Evolutionary conservation across 1,284 basidiomycete genomes (phyloP), one percentile per base, ranked within the genome.

Genomic region (Apiotrichum gracile): DNA sequence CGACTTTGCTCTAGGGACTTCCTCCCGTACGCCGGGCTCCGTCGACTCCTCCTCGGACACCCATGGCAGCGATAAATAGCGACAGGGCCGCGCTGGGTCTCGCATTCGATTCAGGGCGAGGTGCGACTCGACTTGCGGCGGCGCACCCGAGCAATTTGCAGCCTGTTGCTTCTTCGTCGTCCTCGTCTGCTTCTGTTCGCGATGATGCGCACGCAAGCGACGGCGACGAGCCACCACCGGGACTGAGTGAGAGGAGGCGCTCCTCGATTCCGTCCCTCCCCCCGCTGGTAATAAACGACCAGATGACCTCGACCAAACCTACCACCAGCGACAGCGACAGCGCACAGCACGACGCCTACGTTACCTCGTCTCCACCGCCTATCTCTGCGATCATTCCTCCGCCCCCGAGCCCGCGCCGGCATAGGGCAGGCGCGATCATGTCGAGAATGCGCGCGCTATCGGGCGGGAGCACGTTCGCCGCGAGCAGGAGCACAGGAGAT

Each of bases 401-500:
- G 5, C 69, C 69, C 9, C 65, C 70, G 0, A 69, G 63, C 40
- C 67, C 70, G 8, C 56, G 72, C 12, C 48, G 69, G 55, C 72
- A 74, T 59, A 59, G 67, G 12, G 63, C 62, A 4, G 69, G 65
- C 17, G 60, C 68, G 6, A 51, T 68, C 41, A 62, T 71, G 65
- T 64, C 62, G 2, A 55, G 69, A 17, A 66, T 66, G 10, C 50
- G 70, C 40, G 67, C 61, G 9, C 47, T 61, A 16, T 67, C 67
- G 9, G 56, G 56, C 24, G 69, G 66, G 5, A 48, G 53, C 17
- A 38, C 45, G 3, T 49, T 47, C 16, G 25, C 29, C 13, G 54
- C 57, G 33, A 71, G 65, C 54, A 69, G 66, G 49, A 68, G 66
- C 52, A 68, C 58, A 40, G 68, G 67, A 3, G 71, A 73, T 58